These are phyloP conservation scores for Fusarium caatingaense DNA, from an alignment of 2,329 filamentous ascomycete genomes.

Conservation along the genomic window DNA sequence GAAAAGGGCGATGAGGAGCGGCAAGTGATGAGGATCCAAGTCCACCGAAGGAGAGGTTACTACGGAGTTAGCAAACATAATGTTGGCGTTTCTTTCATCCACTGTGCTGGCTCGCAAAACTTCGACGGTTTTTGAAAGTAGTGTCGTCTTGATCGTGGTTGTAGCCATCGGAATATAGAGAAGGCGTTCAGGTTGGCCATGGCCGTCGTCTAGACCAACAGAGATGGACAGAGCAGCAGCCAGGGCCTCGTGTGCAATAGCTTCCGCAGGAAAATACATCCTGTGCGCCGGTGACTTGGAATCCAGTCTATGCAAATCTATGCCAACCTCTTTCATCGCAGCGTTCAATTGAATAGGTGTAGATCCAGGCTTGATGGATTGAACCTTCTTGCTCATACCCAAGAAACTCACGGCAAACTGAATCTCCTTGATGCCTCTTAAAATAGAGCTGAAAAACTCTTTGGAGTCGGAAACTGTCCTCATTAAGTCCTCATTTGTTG, in stretches of 20 bases:
- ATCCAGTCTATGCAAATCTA: constrained; percentile 92
- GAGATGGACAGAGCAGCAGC: constrained; percentile 93
- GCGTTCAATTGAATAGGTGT: constrained; percentile 84
- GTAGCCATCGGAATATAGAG: constrained; percentile 98
- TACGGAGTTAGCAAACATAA: constrained; percentile 95
- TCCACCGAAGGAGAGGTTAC: constrained; percentile 96
- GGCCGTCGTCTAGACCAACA: constrained; percentile 90
- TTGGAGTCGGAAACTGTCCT: constrained; percentile 91
- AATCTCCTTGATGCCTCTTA: constrained; percentile 94
- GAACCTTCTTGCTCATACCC: constrained; percentile 83
- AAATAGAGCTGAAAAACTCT: constrained; percentile 88
- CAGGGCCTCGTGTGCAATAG: constrained; percentile 94
- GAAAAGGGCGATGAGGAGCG: constrained; percentile 82
- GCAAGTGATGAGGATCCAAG: constrained; percentile 90
- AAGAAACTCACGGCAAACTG: constrained; percentile 95
- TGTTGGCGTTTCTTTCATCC: constrained; percentile 92
- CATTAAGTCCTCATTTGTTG: constrained; percentile 73
- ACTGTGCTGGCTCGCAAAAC: constrained; percentile 76
- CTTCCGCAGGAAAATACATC: constrained; percentile 96
- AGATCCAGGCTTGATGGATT: constrained; percentile 72
- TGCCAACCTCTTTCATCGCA: constrained; percentile 94
- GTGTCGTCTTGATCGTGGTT: constrained; percentile 90
- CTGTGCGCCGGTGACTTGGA: constrained; percentile 93
- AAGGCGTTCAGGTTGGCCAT: constrained; percentile 84
- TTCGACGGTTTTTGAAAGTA: constrained; percentile 93